Evolutionary conservation across 345 rosid species (phyloP).

Genomic region (Boechera stricta): DNA sequence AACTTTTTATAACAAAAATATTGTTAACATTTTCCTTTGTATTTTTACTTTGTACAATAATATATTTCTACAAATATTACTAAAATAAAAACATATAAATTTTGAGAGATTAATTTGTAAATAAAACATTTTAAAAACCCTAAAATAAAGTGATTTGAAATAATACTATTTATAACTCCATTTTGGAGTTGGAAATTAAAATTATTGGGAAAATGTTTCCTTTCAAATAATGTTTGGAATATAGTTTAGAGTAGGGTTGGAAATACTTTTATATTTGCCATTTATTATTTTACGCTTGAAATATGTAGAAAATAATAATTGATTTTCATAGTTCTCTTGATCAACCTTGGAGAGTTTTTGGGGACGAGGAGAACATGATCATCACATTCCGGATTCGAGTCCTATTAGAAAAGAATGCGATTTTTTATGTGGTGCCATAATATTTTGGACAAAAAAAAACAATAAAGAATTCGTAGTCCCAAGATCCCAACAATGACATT

Average conservation of each 20-base stretch:
- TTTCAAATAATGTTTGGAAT: neutral
- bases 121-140: too few species aligned
- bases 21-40: too few species aligned
- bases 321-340: neutral
- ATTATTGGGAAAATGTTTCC: neutral
- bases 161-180: too few species aligned
- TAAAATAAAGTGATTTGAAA: too few species aligned
- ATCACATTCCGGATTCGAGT: too few species aligned
- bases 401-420: neutral
- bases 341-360: neutral
- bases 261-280: neutral
- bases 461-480: neutral
- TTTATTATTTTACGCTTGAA: neutral
- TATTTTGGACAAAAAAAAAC: neutral
- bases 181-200: too few species aligned
- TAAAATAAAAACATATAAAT: too few species aligned
- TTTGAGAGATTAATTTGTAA: too few species aligned
- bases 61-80: too few species aligned
- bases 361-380: too few species aligned
- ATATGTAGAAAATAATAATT: neutral
- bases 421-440: neutral
- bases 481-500: slow-evolving; percentile 22
- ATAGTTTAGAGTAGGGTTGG: neutral
- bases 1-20: too few species aligned
- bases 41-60: too few species aligned